Conservation (phyloP, 1,284 basidiomycete species). For the Tylopilus sp. region DNA sequence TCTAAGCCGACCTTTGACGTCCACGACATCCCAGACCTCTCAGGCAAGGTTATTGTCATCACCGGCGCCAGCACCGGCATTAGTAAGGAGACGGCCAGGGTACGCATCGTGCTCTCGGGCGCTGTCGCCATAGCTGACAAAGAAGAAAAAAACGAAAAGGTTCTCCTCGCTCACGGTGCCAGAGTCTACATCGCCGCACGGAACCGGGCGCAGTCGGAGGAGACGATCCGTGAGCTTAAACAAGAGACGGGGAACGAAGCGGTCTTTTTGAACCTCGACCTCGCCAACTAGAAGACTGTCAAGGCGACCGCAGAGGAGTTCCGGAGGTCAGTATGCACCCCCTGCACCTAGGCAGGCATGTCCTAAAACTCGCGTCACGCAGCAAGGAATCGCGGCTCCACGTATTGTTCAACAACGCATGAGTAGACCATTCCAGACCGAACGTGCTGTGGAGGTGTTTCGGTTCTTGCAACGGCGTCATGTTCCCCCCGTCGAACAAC, state of each 20-base stretch:
- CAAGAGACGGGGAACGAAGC: conserved; percentile 41
- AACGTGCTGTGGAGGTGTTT: too few species aligned
- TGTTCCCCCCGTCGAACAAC: conserved; percentile 41
- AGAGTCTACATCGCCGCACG: conserved; percentile 60
- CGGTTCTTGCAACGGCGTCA: conserved; percentile 49
- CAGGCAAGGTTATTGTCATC: conserved; percentile 29
- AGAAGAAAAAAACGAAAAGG: conserved; percentile 22
- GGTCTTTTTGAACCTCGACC: conserved; percentile 51
- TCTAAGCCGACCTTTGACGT: conserved; percentile 13
- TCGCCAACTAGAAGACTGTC: conserved; percentile 49
- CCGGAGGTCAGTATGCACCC: conserved; percentile 22
- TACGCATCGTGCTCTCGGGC: neutral
- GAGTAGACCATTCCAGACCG: conserved; percentile 1
- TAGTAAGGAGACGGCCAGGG: conserved; percentile 23
- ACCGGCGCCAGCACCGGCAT: conserved; percentile 30
- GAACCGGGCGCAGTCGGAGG: conserved; percentile 39
- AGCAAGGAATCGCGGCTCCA: conserved; percentile 32
- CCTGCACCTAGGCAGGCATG: neutral
- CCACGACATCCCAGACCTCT: conserved; percentile 28
- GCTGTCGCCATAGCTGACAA: too few species aligned
- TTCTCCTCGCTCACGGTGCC: conserved; percentile 48
- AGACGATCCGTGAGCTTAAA: conserved; percentile 48
- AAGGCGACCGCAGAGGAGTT: conserved; percentile 48
- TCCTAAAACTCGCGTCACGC: neutral
- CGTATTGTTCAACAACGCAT: conserved; percentile 31